Evolutionary conservation across 148 eudicot species (phyloP), one percentile per base, ranked within the genome.

Genomic region (Amaranthus cruentus): DNA sequence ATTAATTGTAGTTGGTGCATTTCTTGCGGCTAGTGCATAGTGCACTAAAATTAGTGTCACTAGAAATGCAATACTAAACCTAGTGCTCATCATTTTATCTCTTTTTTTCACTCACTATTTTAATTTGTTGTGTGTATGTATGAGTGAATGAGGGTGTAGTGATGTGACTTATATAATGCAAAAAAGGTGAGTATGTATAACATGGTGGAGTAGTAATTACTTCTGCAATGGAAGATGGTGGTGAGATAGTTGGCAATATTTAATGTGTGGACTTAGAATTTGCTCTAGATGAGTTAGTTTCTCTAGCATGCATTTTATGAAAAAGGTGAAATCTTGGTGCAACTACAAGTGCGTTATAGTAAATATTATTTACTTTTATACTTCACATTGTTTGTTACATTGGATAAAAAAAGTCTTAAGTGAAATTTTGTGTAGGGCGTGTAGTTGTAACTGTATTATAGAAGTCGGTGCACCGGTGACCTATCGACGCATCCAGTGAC

Each of bases 101-200:
- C 46, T 59, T 21, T 13, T 9, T 48, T 1, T 12, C 38, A 43
- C 13, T 52, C 46, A 53, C 67, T 70, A 6, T 1, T 68, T 6
- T 3, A 28, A 28, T 56, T 66, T 52, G 13, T 14, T 73, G 4
- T 52, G 58, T 7, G 67, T 3, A 7, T 14, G 44, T 3, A 7
- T 14, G 44, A 44, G 5, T 47, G 58, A 64, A 18, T 21, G 12
- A 57, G 66, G 44, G 54, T 18, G 54, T 6, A 49, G 70, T 67
- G n/a, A 52, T 10, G 72, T 76, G 79, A 69, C 60, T 53, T 76
- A 76, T 76, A 76, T 76, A 76, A 52, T 54, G 69, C 10, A 46
- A 55, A 14, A 6, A 18, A 4, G 47, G 49, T 42, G 50, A 11
- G 51, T 9, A 7, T 28, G 61, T n/a, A 43, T n/a, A 43, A 12